Base-by-base conservation (phyloP, 2,329 filamentous ascomycete species). In the Penicillium sp. region DNA sequence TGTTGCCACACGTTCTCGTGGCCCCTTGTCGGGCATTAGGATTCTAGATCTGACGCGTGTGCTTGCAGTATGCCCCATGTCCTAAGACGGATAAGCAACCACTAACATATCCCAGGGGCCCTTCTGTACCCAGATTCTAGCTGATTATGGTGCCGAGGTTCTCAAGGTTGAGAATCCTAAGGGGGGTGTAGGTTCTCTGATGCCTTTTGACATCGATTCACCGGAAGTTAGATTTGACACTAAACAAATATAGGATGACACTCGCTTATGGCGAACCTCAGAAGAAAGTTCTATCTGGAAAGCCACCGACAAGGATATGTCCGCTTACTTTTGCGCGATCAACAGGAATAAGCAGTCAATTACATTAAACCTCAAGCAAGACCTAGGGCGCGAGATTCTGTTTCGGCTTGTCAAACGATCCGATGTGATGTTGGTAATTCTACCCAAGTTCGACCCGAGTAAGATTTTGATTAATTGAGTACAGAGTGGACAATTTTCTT, bases 311-410 rank as follows among this genome's bases (percentile, higher is more conserved):
- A 51, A 46, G 19, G 64, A 71, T 9, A 76, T 74, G 40, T 77
- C 75, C 1, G 67, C 70, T 39, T 79, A 78, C 58, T 79, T 78
- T 60, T 69, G 70, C 5, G 67, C 73, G 1, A 67, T 78, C 23
- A 79, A 79, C 39, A 70, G 76, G 10, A 79, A 79, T 55, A 79
- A 79, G 56, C 64, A 70, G 8, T 77, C 73, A 8, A 63, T 79
- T 10, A 64, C 69, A 0, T 16, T 74, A 10, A 60, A 73, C 42
- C 23, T 74, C 5, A 74, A 73, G 39, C 47, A 65, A 2, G 52
- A 59, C 2, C 51, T 63, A 19, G 72, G 69, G 0, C 56, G 58
- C 8, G 49, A 69, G 4, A 63, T 78, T 13, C 55, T 77, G 6
- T 56, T 71, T 5, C 58, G 69, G 2, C 63, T 79, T 9, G 70